These are phyloP conservation scores for Candida fluviatilis DNA, from an alignment of 805 yeast species.

Conservation along the genomic window DNA sequence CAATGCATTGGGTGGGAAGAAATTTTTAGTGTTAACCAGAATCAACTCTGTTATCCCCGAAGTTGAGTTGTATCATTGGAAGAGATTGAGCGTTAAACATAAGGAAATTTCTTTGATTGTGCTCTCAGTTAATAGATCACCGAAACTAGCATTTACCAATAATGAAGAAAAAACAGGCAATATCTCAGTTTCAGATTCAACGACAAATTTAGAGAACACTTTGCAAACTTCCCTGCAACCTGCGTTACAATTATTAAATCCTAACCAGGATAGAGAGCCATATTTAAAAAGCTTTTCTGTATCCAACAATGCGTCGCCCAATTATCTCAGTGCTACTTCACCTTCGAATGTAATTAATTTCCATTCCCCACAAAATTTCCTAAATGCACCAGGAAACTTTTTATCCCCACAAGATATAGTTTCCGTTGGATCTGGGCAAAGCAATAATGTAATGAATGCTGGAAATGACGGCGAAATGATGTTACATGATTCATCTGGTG, in stretches of 20 bases:
- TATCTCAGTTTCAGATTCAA: neutral
- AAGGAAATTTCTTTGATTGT: constrained; percentile 60
- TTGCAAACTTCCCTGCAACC: neutral
- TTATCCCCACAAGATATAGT: constrained; percentile 22
- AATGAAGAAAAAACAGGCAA: constrained; percentile 2
- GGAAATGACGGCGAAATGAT: constrained; percentile 15
- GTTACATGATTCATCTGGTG: constrained; percentile 48
- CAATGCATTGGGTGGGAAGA: constrained; percentile 45
- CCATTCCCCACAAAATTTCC: constrained; percentile 36
- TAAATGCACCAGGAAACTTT: constrained; percentile 29
- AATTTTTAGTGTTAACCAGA: constrained; percentile 64
- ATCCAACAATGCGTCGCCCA: constrained; percentile 22
- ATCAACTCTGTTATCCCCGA: constrained; percentile 73
- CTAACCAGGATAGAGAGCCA: constrained; percentile 5
- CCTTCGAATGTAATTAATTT: constrained; percentile 28
- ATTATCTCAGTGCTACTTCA: constrained; percentile 22
- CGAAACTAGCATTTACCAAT: constrained; percentile 39
- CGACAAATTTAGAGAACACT: neutral
- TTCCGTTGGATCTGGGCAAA: constrained; percentile 2
- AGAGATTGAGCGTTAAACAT: constrained; percentile 59
- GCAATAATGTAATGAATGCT: neutral
- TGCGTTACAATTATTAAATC: neutral
- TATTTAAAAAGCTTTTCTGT: constrained; percentile 8
- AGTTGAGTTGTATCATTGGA: constrained; percentile 79
- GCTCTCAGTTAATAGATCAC: constrained; percentile 59